Evolutionary conservation across 148 eudicot genomes (phyloP), one percentile per base, ranked within the genome.

Genomic region (Pharnaceum exiguum): DNA sequence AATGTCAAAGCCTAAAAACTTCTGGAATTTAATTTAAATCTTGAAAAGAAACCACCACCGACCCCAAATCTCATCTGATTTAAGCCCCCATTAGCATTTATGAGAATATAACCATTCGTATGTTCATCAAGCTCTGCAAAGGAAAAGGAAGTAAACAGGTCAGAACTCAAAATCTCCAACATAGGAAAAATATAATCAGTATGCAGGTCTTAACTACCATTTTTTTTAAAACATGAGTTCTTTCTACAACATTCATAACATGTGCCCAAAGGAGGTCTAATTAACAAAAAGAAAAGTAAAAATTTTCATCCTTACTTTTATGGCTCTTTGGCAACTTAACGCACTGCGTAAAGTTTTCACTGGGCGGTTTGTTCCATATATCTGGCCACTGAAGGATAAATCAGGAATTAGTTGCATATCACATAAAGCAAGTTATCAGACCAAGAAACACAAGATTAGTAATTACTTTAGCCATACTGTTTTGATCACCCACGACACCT

Each of bases 51-150:
- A 73, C 65, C 66, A 73, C 56, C 55, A 79, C 69, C 91, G 78
- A 93, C 99, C 99, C 99, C 99, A 93, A 93, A 93, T 93, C 99
- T 86, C 99, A 93, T 93, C 85, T 93, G 99, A 75, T 93, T 93
- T 60, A 93, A 83, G 73, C 99, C 99, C 63, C 99, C 99, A 66
- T 93, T 93, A 49, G 99, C 95, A 78, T 93, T 93, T 62, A 82
- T 72, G 55, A 93, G 84, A 65, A 93, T 87, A 65, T 81, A 93
- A 21, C 99, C 96, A 57, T 82, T 86, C 44, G 96, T 86, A 53
- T 65, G 77, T 32, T 53, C 77, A 29, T 81, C 90, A 51, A 78
- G 71, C 73, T 63, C 96, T 89, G 95, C 43, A 24, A 49, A 55
- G 55, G 52, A 36, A 56, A 48, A 59, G 25, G 44, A 63, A 13